These are phyloP conservation scores for Elsinoe arachidis DNA, from an alignment of 2,329 filamentous ascomycete species.

Conservation along the genomic window DNA sequence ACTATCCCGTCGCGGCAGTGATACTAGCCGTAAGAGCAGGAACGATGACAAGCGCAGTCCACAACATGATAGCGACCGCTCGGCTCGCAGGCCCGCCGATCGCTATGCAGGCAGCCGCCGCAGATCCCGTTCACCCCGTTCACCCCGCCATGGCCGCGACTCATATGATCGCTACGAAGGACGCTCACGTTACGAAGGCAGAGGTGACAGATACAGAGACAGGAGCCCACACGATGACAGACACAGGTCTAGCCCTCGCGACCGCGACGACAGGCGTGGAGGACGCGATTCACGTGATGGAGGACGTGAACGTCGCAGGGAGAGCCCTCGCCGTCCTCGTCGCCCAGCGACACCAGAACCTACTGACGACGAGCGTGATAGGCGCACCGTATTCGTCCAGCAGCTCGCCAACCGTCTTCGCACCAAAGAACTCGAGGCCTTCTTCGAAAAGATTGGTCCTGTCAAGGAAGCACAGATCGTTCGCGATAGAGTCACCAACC, in stretches of 20 bases:
- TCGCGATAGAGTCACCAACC: slow-evolving; percentile 90
- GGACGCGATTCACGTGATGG: slow-evolving; percentile 22
- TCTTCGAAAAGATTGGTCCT: slow-evolving; percentile 89
- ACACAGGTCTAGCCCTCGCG: slow-evolving; percentile 54
- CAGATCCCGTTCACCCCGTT: slow-evolving; percentile 21
- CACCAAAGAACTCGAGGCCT: slow-evolving; percentile 83
- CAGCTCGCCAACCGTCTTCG: slow-evolving; percentile 90
- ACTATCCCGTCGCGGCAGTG: slow-evolving; percentile 16
- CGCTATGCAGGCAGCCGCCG: slow-evolving; percentile 20
- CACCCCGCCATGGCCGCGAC: slow-evolving; percentile 6
- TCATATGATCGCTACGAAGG: slow-evolving; percentile 37
- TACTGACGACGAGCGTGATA: slow-evolving; percentile 92
- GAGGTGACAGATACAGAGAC: slow-evolving; percentile 48
- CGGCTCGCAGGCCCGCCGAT: background rate
- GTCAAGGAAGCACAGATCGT: slow-evolving; percentile 98
- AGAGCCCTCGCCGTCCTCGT: slow-evolving; percentile 33
- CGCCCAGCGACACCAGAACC: slow-evolving; percentile 59
- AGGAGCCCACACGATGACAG: slow-evolving; percentile 37
- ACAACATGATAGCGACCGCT: slow-evolving; percentile 25
- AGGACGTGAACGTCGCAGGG: slow-evolving; percentile 50
- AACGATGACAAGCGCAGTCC: slow-evolving; percentile 31
- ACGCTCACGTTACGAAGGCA: slow-evolving; percentile 38
- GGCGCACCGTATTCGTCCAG: slow-evolving; percentile 95
- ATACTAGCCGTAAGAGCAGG: slow-evolving; percentile 25
- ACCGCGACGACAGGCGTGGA: slow-evolving; percentile 65